phyloP scores from a whole-genome alignment of 2,329 filamentous ascomycete genomes.

The Acarospora socialis region DNA sequence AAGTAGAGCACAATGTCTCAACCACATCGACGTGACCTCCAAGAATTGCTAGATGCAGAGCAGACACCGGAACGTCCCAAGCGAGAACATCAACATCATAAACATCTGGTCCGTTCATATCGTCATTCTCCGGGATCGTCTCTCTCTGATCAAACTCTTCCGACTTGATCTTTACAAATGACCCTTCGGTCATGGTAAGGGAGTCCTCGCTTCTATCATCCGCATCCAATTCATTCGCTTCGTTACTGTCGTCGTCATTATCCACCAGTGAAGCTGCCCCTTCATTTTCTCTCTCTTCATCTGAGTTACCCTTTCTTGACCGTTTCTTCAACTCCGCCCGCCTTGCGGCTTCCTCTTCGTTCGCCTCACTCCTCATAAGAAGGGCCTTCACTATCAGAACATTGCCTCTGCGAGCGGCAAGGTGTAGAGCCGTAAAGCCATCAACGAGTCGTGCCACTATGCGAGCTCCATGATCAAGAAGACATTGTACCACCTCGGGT shows the following conservation, averaged over 20 bases:
- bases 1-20: slow-evolving; percentile 52
- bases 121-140: slow-evolving; percentile 37
- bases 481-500: slow-evolving; percentile 52
- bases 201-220: slow-evolving; percentile 10
- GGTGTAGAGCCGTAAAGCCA: slow-evolving; percentile 67
- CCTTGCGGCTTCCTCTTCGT: slow-evolving; percentile 49
- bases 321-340: slow-evolving; percentile 17
- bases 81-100: slow-evolving; percentile 65
- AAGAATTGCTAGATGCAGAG: slow-evolving; percentile 66
- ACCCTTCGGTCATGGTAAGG: slow-evolving; percentile 44
- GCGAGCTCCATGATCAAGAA: slow-evolving; percentile 59
- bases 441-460: slow-evolving; percentile 63
- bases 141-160: slow-evolving; percentile 26
- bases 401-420: slow-evolving; percentile 58
- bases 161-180: slow-evolving; percentile 51
- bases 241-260: slow-evolving; percentile 18
- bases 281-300: slow-evolving; percentile 36
- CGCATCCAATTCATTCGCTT: slow-evolving; percentile 19
- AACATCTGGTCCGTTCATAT: slow-evolving; percentile 58
- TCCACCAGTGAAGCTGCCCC: slow-evolving; percentile 24
- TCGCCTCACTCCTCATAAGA: slow-evolving; percentile 58
- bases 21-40: slow-evolving; percentile 57
- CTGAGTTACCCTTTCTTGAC: slow-evolving; percentile 26
- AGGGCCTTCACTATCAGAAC: slow-evolving; percentile 56
- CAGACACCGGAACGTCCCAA: slow-evolving; percentile 62